Evolutionary conservation across 192 early-diverging fungal genomes (phyloP), one percentile per base, ranked within the genome.

Genomic region (Backusella mclennaniae): DNA sequence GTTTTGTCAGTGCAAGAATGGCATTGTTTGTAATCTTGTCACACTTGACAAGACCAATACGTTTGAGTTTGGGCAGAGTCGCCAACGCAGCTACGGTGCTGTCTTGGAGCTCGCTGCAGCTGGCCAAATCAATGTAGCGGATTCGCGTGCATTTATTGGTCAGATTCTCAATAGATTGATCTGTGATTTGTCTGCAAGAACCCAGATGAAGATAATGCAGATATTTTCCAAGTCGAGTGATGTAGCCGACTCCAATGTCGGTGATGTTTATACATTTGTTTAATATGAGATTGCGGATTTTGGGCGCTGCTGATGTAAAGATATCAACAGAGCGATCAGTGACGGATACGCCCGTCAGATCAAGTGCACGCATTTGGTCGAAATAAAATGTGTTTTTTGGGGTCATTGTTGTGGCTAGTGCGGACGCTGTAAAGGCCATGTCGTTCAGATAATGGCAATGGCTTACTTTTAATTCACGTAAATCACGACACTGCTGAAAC

Each of bases 21-120:
- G 85, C 85, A 42, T 83, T 78, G 52, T 89, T 83, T 17, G 88
- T 89, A 21, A 89, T 87, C 31, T 84, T 85, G 6, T 80, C 74
- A 76, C 88, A 89, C 73, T 87, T 89, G n/a, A 89, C 88, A 5
- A 89, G 67, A 0, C 88, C 88, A 66, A 89, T 87, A 19, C 88
- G 80, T 33, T 83, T 79, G 46, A 89, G 39, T 42, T 89, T 87
- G 26, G 83, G 86, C 23, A 89, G 72, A 9, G 85, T 83, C 1
- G 86, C 86, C 46, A 89, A 74, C 7, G 85, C 86, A 76, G 84
- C 79, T 0, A 89, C 85, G 5, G 88, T 81, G 0, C 73, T 79
- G 38, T 89, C 88, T 0, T 85, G 85, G 9, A 89, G 77, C 41
- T 85, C 84, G 19, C 77, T 80, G 49, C 88, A 89, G 56, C 85